Evolutionary conservation across 2,329 filamentous ascomycete species (phyloP).

Genomic region (Cytospora leucostoma): DNA sequence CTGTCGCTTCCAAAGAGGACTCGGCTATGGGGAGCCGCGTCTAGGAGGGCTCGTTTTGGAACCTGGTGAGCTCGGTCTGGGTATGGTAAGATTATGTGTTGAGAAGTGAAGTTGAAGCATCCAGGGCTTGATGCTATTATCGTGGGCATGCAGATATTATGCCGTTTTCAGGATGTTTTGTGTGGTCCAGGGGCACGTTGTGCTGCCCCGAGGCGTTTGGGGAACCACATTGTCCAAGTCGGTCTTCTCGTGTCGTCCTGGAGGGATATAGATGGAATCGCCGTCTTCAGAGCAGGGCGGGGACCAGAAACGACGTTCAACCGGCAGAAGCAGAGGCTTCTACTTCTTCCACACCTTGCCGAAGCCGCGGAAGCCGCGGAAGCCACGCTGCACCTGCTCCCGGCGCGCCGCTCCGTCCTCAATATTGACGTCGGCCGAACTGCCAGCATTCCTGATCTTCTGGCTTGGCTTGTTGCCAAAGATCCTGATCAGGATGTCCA

Average conservation of each 20-base stretch:
- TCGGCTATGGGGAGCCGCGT: no score
- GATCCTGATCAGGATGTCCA: conserved; percentile 65
- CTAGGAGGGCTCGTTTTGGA: no score
- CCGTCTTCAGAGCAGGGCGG: background rate
- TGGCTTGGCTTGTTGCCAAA: conserved; percentile 56
- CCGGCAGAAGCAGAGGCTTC: background rate
- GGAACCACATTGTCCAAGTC: conserved; percentile 24
- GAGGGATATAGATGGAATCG: background rate
- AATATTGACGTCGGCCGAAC: conserved; percentile 44
- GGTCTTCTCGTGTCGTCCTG: conserved; percentile 20
- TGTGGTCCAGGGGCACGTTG: conserved; percentile 10
- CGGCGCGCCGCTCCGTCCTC: conserved; percentile 63
- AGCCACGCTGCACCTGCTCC: conserved; percentile 60
- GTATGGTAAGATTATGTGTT: background rate
- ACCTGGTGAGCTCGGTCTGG: background rate
- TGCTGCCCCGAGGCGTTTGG: conserved; percentile 15
- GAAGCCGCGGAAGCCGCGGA: conserved; percentile 48
- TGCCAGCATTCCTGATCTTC: conserved; percentile 44
- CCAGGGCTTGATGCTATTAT: background rate
- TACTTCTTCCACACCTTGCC: conserved; percentile 33
- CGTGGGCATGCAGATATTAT: background rate
- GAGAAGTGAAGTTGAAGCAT: conserved; percentile 6
- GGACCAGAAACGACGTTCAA: background rate
- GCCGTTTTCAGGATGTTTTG: background rate
- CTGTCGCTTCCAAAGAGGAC: conserved; percentile 38